Evolutionary conservation across 306 rosid species (phyloP).

Genomic region (Biancaea sappan): DNA sequence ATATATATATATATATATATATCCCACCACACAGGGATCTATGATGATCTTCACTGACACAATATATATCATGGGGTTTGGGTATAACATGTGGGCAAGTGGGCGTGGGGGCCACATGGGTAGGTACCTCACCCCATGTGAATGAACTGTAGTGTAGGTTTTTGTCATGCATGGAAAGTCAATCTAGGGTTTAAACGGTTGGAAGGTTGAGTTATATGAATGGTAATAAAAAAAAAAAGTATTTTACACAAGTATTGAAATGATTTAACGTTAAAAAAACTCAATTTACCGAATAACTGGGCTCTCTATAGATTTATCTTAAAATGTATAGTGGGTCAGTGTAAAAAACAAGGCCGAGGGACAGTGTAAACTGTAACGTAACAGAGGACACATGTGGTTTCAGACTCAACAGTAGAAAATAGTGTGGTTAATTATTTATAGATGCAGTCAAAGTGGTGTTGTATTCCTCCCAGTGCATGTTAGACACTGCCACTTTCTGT

Average conservation of each 20-base stretch:
- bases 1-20: background rate
- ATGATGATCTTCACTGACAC: conserved; percentile 37
- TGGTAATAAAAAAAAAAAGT: too few relatives aligned
- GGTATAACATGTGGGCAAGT: conserved; percentile 37
- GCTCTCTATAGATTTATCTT: too few relatives aligned
- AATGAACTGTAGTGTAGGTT: conserved; percentile 70
- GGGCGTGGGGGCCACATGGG: too few relatives aligned
- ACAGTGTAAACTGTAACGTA: conserved; percentile 47
- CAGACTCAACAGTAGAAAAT: conserved; percentile 12
- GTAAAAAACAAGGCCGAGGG: conserved; percentile 46
- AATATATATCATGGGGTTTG: conserved; percentile 22
- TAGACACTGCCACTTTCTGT: background rate
- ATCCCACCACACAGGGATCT: background rate
- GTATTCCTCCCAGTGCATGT: conserved; percentile 35
- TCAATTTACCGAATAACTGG: too few relatives aligned
- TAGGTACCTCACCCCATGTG: conserved; percentile 63
- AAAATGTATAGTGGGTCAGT: conserved; percentile 47
- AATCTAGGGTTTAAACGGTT: too few relatives aligned
- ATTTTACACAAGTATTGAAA: too few relatives aligned
- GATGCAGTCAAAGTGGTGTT: conserved; percentile 44
- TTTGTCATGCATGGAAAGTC: conserved; percentile 27
- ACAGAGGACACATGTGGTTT: conserved; percentile 61
- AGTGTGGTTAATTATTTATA: conserved; percentile 35
- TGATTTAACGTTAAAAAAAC: too few relatives aligned
- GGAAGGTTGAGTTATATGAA: too few relatives aligned